Evolutionary conservation across 257 asterid genomes (phyloP), one percentile per base, ranked within the genome.

Genomic region (Parsonsia alboflavescens): DNA sequence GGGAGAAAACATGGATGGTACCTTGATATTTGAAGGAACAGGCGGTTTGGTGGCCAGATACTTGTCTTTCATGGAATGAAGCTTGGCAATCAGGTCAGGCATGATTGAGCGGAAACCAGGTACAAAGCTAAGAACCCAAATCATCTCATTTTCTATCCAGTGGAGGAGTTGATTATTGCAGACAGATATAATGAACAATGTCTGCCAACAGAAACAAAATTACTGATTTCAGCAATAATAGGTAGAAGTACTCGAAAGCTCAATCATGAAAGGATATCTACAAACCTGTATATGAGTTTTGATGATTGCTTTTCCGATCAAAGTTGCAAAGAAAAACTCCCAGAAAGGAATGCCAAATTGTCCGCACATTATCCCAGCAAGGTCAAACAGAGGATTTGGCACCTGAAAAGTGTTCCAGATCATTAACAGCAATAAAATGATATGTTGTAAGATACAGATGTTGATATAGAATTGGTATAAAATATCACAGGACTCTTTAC

Each of bases 331-430:
- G 71, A 93, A 93, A 66, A 93, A 93, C 83, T 91, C 83, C 97
- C 96, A 93, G 81, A 93, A 93, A 67, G 97, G 91, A 71, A 93
- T 85, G 62, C 96, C 96, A 33, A 93, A 93, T 79, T 93, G 97
- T 64, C 98, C 98, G 52, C 98, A 91, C 97, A 93, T 93, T 80
- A 93, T 93, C 75, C 98, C 98, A 50, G 98, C 98, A 67, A 93
- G 96, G 83, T 93, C 98, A 85, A 93, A 93, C 75, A 93, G 76
- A 68, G 98, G 98, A 85, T 93, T 93, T 19, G 98, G 98, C 33
- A 93, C 90, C 98, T 93, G 79, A 65, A 76, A 71, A 76, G 71
- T 66, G 76, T 49, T 75, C 73, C 15, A 53, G 63, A 50, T 16
- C 28, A 75, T 72, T 65, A 71, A 73, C 67, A 54, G 24, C n/a